Conservation (phyloP, 768 basidiomycete species). For the Pilatotrama ljubarskyi region DNA sequence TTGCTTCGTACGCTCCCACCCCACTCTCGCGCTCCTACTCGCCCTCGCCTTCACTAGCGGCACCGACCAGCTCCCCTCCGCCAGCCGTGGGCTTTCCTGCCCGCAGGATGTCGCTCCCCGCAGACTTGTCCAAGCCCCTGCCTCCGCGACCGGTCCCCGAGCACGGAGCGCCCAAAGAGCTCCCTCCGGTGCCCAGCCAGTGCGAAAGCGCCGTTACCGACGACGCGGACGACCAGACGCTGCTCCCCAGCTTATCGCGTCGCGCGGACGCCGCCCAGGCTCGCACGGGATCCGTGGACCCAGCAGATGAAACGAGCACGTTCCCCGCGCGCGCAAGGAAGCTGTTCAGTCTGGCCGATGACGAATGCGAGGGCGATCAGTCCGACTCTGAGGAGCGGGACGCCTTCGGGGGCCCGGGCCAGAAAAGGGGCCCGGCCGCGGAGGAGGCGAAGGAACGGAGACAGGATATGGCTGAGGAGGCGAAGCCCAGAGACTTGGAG, state of each 20-base stretch:
- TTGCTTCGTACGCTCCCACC: conserved; percentile 38
- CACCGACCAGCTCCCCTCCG: neutral
- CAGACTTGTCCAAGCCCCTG: conserved; percentile 19
- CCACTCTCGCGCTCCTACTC: conserved; percentile 38
- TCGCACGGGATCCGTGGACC: neutral
- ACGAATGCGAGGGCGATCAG: conserved; percentile 14
- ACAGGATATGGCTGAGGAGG: conserved; percentile 10
- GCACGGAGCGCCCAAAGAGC: conserved; percentile 8
- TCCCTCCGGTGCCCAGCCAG: conserved; percentile 11
- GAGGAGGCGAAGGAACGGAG: neutral
- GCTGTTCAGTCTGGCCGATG: conserved; percentile 25
- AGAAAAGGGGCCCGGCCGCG: neutral
- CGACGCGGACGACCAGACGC: conserved; percentile 1
- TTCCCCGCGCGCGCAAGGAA: conserved; percentile 4
- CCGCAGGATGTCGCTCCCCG: conserved; percentile 20
- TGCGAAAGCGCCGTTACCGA: conserved; percentile 5
- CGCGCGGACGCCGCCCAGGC: neutral
- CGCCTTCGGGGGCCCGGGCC: neutral
- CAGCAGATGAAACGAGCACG: conserved; percentile 3
- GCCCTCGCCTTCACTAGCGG: conserved; percentile 36
- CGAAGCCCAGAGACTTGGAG: neutral
- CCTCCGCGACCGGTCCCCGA: conserved; percentile 4
- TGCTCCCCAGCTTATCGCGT: conserved; percentile 21
- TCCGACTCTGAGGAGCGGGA: conserved; percentile 14
- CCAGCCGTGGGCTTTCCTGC: neutral